Conservation (phyloP, 208 protist species). For the Blastocrithidia nonstop region DNA sequence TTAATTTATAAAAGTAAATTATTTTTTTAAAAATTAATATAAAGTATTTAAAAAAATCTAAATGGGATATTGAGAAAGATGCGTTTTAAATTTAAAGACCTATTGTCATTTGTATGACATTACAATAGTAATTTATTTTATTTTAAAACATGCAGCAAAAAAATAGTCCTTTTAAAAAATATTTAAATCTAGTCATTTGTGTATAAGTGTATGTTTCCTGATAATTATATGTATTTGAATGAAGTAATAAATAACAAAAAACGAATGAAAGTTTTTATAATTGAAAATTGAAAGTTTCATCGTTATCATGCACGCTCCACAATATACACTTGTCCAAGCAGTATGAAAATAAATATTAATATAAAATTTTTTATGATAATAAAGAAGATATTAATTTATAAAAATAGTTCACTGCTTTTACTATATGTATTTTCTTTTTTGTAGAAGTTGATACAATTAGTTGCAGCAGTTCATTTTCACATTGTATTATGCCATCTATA, state of each 20-base stretch:
- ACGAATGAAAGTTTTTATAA: too few species aligned
- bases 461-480: not conserved
- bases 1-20: not conserved
- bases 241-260: too few species aligned
- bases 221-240: too few species aligned
- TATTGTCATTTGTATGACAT: too few species aligned
- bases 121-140: too few species aligned
- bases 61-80: not conserved
- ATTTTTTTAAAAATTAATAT: not conserved
- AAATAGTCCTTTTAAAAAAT: too few species aligned
- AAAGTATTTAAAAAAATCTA: constrained; percentile 1
- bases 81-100: not conserved
- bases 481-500: not conserved
- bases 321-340: not conserved
- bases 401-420: constrained; percentile 4
- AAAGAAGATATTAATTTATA: not conserved
- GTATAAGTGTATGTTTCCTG: too few species aligned
- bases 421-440: not conserved
- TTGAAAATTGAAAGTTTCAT: too few species aligned
- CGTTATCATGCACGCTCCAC: too few species aligned
- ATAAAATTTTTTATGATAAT: constrained; percentile 4
- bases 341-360: not conserved
- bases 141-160: too few species aligned
- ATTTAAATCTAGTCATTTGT: too few species aligned
- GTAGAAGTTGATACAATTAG: not conserved